These are phyloP conservation scores for Paracoccidioides brasiliensis DNA, from an alignment of 2,329 filamentous ascomycete species.

Conservation along the genomic window DNA sequence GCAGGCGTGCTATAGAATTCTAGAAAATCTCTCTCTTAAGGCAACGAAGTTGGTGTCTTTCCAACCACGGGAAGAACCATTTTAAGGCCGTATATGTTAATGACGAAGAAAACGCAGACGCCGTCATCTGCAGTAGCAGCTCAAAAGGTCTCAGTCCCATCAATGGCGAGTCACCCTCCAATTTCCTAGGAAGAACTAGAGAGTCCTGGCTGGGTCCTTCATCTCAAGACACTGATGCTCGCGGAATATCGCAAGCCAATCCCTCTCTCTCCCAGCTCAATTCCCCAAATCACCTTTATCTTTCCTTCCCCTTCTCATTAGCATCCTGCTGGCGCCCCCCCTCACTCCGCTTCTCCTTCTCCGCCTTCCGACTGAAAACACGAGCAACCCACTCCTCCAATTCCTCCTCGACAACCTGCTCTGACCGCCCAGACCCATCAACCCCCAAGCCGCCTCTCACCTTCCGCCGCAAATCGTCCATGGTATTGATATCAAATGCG, in stretches of 20 bases:
- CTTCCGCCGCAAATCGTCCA: slow-evolving; percentile 52
- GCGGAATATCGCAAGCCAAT: too few relatives aligned
- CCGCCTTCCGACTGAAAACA: slow-evolving; percentile 37
- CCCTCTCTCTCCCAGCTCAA: neutral
- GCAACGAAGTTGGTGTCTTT: too few relatives aligned
- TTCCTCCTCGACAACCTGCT: slow-evolving; percentile 39
- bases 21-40: neutral
- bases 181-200: too few relatives aligned
- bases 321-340: slow-evolving; percentile 13
- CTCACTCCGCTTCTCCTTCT: slow-evolving; percentile 27
- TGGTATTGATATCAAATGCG: slow-evolving; percentile 59
- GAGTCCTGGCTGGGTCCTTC: too few relatives aligned
- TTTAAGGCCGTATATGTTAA: too few relatives aligned
- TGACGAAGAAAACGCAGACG: too few relatives aligned
- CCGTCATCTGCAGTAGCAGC: too few relatives aligned
- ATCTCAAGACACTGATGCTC: too few relatives aligned
- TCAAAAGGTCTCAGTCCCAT: too few relatives aligned
- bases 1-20: neutral
- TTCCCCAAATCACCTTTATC: slow-evolving; percentile 1
- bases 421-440: slow-evolving; percentile 40
- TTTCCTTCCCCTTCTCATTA: slow-evolving; percentile 11
- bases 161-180: too few relatives aligned
- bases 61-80: too few relatives aligned
- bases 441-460: slow-evolving; percentile 48
- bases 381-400: slow-evolving; percentile 41